Conservation (phyloP, 2,329 filamentous ascomycete genomes). For the Elsinoe australis region DNA sequence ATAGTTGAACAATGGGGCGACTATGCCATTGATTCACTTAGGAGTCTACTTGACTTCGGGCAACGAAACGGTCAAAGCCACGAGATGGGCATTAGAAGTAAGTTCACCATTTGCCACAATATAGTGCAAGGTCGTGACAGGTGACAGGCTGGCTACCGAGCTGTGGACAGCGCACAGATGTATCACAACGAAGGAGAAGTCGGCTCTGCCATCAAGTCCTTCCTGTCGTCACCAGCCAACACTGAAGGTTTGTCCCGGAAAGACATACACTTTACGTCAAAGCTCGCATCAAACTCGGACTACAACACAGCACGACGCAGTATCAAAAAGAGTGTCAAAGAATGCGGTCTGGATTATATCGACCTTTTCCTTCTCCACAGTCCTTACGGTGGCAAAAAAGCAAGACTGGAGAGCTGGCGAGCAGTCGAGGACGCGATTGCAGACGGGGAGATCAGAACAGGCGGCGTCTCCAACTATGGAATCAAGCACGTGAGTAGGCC, state of each 20-base stretch:
- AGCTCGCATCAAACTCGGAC: conserved; percentile 59
- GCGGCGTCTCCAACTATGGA: conserved; percentile 72
- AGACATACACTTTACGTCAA: conserved; percentile 73
- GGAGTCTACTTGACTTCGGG: conserved; percentile 66
- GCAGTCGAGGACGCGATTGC: conserved; percentile 69
- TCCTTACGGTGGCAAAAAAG: conserved; percentile 64
- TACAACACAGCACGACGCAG: conserved; percentile 62
- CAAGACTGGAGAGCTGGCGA: conserved; percentile 64
- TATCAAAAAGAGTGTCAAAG: conserved; percentile 57
- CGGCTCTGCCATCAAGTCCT: conserved; percentile 56
- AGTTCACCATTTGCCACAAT: conserved; percentile 42
- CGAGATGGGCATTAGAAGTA: conserved; percentile 50
- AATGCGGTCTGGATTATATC: conserved; percentile 63
- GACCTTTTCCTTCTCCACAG: conserved; percentile 74
- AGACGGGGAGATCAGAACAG: conserved; percentile 61
- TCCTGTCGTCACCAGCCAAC: conserved; percentile 44
- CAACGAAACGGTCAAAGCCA: conserved; percentile 50
- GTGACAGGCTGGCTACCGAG: conserved; percentile 40
- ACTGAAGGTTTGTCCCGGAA: conserved; percentile 50
- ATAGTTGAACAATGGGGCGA: conserved; percentile 56
- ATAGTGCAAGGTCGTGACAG: conserved; percentile 26
- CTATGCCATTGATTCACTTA: conserved; percentile 64
- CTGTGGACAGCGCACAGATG: conserved; percentile 56
- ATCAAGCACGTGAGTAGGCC: conserved; percentile 52
- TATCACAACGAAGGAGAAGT: conserved; percentile 65